A percentile compares a stretch with the other conserved stretches of the same genome.
Conservation (phyloP, 305 asterid genomes). For the Stenogyne calaminthoides region DNA sequence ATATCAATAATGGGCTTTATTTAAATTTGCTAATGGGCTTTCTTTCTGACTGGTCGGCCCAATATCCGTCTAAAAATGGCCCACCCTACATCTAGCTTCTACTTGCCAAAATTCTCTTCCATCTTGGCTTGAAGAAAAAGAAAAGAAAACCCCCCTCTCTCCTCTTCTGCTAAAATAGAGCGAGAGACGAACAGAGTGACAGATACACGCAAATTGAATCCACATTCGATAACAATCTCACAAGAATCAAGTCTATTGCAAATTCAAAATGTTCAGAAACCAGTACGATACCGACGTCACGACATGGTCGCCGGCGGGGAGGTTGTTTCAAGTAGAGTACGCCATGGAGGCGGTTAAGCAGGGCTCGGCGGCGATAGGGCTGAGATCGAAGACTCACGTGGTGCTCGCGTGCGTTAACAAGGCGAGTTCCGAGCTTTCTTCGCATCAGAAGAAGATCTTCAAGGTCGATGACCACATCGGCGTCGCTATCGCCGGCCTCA, state of each 20-base stretch:
- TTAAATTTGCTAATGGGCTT: not conserved
- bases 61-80: not conserved
- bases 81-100: not conserved
- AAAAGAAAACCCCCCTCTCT: constrained; percentile 1
- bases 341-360: constrained; percentile 78
- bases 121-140: constrained; percentile 58
- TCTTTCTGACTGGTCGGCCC: not conserved
- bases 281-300: constrained; percentile 99
- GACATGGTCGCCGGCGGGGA: constrained; percentile 98
- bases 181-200: constrained; percentile 5
- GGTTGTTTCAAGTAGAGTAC: constrained; percentile 92
- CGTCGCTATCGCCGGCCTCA: constrained; percentile 94
- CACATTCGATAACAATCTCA: not conserved
- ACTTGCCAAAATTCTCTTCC: not conserved
- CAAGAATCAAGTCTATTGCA: not conserved
- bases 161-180: constrained; percentile 25
- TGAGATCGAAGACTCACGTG: constrained; percentile 95
- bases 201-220: constrained; percentile 27
- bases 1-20: no score
- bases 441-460: constrained; percentile 99
- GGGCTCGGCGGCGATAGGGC: constrained; percentile 97
- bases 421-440: constrained; percentile 90
- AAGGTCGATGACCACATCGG: constrained; percentile 99
- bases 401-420: constrained; percentile 86
- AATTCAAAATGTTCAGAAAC: constrained; percentile 74